phyloP scores from a whole-genome alignment of 768 basidiomycete species.

The Amanita jacksonii region DNA sequence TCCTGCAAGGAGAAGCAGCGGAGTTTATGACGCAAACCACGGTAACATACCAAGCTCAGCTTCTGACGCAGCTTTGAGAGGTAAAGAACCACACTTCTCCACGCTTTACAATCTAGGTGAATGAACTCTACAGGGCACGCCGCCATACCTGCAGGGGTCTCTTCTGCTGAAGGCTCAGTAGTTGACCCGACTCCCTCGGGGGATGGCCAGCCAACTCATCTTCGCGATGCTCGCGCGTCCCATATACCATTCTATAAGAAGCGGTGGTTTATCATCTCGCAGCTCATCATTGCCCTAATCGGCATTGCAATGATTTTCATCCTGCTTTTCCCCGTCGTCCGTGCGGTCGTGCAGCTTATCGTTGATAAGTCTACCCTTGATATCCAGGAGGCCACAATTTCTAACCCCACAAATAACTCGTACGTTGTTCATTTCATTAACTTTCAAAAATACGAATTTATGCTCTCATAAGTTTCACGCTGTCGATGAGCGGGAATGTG shows the following conservation, averaged over 20 bases:
- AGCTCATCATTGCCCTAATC: conserved; percentile 38
- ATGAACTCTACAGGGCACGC: conserved; percentile 22
- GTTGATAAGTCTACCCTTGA: conserved; percentile 47
- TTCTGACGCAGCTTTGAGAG: conserved; percentile 16
- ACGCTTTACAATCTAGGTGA: conserved; percentile 1
- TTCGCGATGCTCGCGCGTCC: conserved; percentile 12
- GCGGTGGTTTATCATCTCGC: conserved; percentile 54
- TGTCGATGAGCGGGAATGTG: conserved; percentile 43
- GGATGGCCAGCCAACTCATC: conserved; percentile 10
- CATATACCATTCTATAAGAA: conserved; percentile 47
- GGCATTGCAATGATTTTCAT: conserved; percentile 60
- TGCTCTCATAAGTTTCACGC: conserved; percentile 32
- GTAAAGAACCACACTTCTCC: conserved; percentile 8
- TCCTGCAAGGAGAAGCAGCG: conserved; percentile 11
- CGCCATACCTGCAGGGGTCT: conserved; percentile 13
- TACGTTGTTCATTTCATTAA: conserved; percentile 21
- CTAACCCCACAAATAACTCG: conserved; percentile 46
- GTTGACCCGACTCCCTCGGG: not conserved
- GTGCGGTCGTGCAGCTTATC: conserved; percentile 55
- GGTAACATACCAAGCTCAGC: conserved; percentile 12
- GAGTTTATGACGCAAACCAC: conserved; percentile 10
- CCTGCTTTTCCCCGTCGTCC: conserved; percentile 57
- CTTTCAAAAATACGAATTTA: not conserved
- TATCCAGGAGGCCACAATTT: conserved; percentile 42
- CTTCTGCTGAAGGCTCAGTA: not conserved